Evolutionary conservation across 495 filamentous ascomycete genomes (phyloP), one percentile per base, ranked within the genome.

Genomic region (Penicillium arizonense): DNA sequence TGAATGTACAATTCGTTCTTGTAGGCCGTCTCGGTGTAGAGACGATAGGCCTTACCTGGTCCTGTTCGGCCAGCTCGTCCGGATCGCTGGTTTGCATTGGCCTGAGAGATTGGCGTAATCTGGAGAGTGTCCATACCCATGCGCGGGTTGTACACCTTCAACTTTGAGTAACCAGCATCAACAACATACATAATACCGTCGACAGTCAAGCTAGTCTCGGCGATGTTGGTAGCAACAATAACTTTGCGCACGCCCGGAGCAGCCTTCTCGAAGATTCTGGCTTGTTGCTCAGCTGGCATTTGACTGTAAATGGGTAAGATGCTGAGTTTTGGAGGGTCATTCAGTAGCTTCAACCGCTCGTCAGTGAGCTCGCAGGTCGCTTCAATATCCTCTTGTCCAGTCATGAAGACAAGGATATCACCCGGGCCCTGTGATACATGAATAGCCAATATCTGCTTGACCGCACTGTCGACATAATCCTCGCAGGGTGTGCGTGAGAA

Each of bases 61-160:
- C 95, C 95, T 26, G 95, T 99, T 50, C 95, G 82, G 6, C 95
- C 95, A 8, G 95, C 95, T 61, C 95, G 87, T 33, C 95, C 95
- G 40, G 95, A 91, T 55, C 95, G 83, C 63, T 99, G 95, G 21
- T 87, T 88, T 24, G 91, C 88, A 66, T 97, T 99, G 55, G 95
- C 95, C 64, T 97, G 95, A 3, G 91, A 96, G 30, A 99, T 96
- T 5, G 95, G 95, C 4, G 95, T 99, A 52, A 99, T 97, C 62
- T 97, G 94, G 12, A 99, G 81, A 1, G 93, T 96, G 58, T 99
- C 94, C 95, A 99, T 99, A 49, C 95, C 92, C 94, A 99, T 97
- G 24, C 88, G 83, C 4, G 95, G 91, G 61, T 99, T 97, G 74
- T 97, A 99, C 11, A 97, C 95, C 64, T 99, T 99, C 50, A 99